Evolutionary conservation across 306 rosid species (phyloP), one percentile per base, ranked within the genome.

Genomic region (Canavalia ensiformis): DNA sequence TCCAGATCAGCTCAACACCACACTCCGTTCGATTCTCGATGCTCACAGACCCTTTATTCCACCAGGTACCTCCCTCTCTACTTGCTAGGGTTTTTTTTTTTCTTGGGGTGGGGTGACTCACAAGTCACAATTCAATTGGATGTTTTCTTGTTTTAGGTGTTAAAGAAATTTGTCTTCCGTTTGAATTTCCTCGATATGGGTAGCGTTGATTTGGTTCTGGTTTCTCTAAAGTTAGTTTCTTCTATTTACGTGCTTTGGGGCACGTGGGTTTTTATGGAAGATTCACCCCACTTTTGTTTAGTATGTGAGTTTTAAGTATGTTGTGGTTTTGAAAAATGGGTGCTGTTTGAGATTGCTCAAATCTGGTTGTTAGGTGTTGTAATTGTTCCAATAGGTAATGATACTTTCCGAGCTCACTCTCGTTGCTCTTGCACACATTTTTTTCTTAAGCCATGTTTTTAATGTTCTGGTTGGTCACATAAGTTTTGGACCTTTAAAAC

Each of bases 1-100:
- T 4, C 89, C 92, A n/a, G 90, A 88, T 42, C 92, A 90, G 80
- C 85, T 95, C 69, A 90, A 86, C 79, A 72, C 80, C 82, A 78
- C 90, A 0, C 82, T 90, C 29, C 57, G 86, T 31, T 89, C 94
- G 0, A 71, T 88, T 68, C 90, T 91, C 50, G 77, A 79, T 5
- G 73, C 89, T 4, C 92, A 90, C 57, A 81, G 92, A 78, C 97
- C 97, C 68, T 58, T 58, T 77, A 63, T 77, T 78, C 84, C 70
- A 0, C 6, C 74, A 2, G 77, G 87, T 83, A 81, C n/a, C 11
- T 7, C 46, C 37, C 49, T 77, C 64, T 51, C 59, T 25, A 3
- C 47, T 47, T 58, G 51, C 62, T 74, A 67, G 75, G 84, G 84
- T 67, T 78, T 83, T 51, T 67, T 50, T 5, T 46, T 65, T 45